Conservation (phyloP, 2,329 filamentous ascomycete genomes). For the Cryphonectria naterciae region DNA sequence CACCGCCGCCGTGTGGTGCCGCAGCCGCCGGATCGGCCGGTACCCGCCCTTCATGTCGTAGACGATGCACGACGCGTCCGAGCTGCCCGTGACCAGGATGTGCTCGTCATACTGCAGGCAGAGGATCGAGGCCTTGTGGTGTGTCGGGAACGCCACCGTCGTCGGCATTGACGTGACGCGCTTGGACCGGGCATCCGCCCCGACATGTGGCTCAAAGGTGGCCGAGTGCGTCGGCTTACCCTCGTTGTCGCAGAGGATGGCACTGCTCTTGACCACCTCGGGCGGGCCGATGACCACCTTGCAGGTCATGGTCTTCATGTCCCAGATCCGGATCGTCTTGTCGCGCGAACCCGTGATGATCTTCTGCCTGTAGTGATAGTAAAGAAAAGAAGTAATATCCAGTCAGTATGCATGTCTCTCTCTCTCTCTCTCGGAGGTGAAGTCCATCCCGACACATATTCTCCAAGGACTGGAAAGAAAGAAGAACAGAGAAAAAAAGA, state of each 20-base stretch:
- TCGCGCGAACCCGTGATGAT: conserved; percentile 97
- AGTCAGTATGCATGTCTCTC: not conserved
- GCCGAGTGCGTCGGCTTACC: conserved; percentile 60
- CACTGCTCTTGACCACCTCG: conserved; percentile 59
- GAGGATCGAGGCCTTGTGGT: conserved; percentile 90
- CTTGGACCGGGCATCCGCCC: conserved; percentile 17
- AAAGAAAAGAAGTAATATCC: not conserved
- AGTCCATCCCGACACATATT: not conserved
- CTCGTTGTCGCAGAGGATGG: conserved; percentile 56
- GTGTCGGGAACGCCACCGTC: conserved; percentile 61
- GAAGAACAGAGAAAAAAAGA: not conserved
- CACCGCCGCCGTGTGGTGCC: conserved; percentile 82
- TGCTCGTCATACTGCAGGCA: conserved; percentile 93
- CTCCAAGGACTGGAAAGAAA: too few relatives aligned
- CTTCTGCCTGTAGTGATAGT: conserved; percentile 66
- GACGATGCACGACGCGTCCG: conserved; percentile 87
- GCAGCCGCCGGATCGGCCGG: conserved; percentile 76
- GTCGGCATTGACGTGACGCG: conserved; percentile 55
- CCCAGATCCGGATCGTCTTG: conserved; percentile 94
- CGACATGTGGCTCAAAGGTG: conserved; percentile 46
- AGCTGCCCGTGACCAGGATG: conserved; percentile 93
- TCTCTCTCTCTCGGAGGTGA: not conserved
- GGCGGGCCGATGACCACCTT: conserved; percentile 83
- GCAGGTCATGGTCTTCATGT: conserved; percentile 86
- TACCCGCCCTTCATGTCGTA: conserved; percentile 84